Evolutionary conservation across 371 early-diverging fungal genomes (phyloP).

Genomic region (Lichtheimia ramosa): DNA sequence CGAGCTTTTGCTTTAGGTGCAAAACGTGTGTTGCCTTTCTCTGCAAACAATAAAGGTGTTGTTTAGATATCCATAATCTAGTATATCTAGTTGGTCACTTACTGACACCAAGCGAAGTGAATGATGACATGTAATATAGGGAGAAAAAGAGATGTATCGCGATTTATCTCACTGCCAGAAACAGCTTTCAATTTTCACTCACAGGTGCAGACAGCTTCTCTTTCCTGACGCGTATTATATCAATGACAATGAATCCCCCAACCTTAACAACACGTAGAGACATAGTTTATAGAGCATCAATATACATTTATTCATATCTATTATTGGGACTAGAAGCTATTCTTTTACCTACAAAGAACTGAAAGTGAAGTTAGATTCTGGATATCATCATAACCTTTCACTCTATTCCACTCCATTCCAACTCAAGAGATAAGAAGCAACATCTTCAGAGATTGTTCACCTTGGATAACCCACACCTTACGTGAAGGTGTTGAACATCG

Average conservation of each 20-base stretch:
- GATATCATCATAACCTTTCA: too few relatives aligned
- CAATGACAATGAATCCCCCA: too few relatives aligned
- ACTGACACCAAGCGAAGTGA: constrained; percentile 27
- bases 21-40: constrained; percentile 29
- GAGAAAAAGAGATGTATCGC: too few relatives aligned
- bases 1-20: constrained; percentile 25
- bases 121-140: constrained; percentile 17
- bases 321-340: too few relatives aligned
- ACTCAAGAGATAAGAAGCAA: background rate
- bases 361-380: too few relatives aligned
- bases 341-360: too few relatives aligned
- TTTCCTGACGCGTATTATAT: too few relatives aligned
- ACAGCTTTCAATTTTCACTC: background rate
- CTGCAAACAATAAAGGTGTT: constrained; percentile 1
- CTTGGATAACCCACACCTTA: constrained; percentile 21
- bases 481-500: constrained; percentile 16
- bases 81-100: constrained; percentile 5
- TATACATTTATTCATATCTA: background rate
- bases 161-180: background rate
- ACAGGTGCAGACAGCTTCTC: too few relatives aligned
- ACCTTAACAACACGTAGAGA: too few relatives aligned
- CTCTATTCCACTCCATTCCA: too few relatives aligned
- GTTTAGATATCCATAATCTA: background rate
- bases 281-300: background rate
- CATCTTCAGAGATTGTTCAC: constrained; percentile 26